Evolutionary conservation across 1,284 basidiomycete genomes (phyloP).

Genomic region (Pyrrhoderma noxium): DNA sequence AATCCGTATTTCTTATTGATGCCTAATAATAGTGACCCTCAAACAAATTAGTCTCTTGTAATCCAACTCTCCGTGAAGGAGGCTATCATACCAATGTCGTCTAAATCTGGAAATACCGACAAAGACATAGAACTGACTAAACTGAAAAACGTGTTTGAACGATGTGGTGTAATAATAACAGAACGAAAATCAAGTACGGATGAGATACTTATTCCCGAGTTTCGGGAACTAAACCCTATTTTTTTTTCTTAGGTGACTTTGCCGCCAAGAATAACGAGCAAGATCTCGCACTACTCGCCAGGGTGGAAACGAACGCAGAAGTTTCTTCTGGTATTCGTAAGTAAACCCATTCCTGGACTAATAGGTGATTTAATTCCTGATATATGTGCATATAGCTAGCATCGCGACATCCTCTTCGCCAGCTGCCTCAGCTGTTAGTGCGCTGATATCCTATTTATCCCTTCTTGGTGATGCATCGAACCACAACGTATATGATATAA

Average conservation of each 20-base stretch:
- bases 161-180: constrained; percentile 87
- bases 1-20: constrained; percentile 78
- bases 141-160: constrained; percentile 76
- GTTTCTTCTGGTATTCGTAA: constrained; percentile 40
- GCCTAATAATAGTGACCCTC: not conserved
- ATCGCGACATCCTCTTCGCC: constrained; percentile 41
- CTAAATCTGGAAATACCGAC: constrained; percentile 58
- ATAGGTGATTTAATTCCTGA: not conserved
- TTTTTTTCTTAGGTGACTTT: constrained; percentile 83
- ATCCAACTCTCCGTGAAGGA: constrained; percentile 98
- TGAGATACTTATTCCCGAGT: constrained; percentile 17
- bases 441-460: constrained; percentile 77
- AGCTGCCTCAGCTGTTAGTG: constrained; percentile 77
- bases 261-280: constrained; percentile 75
- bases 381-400: not conserved
- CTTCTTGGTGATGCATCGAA: constrained; percentile 81
- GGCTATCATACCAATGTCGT: constrained; percentile 70
- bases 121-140: constrained; percentile 85
- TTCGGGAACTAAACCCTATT: too few relatives aligned
- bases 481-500: constrained; percentile 75
- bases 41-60: constrained; percentile 64
- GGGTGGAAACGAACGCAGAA: constrained; percentile 41
- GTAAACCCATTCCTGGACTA: constrained; percentile 20
- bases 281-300: constrained; percentile 70
- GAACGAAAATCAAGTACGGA: constrained; percentile 76